Evolutionary conservation across 148 eudicot genomes (phyloP), one percentile per base, ranked within the genome.

Genomic region (Rhododendron vialii): DNA sequence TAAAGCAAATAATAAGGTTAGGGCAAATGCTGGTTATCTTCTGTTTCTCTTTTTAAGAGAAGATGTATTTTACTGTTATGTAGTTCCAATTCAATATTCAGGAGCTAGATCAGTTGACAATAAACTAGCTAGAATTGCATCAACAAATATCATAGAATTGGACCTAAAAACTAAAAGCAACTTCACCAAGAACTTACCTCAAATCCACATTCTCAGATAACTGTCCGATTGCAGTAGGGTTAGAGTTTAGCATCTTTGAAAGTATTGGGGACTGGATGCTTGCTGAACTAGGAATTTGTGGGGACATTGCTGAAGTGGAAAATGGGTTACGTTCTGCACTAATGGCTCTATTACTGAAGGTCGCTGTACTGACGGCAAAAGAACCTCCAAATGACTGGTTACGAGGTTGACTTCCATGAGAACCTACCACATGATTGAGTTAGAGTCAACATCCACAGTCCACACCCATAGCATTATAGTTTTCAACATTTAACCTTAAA

Each of bases 391-490:
- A 63, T 80, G 90, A 79, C 87, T 87, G 92, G 38, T 71, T 48
- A 82, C 90, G 88, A 78, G 78, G 71, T 89, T 93, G 94, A 84
- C 87, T 88, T 69, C 93, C 93, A 88, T 89, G 81, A 50, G 87
- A 35, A 88, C 90, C 95, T 93, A 87, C 38, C 63, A 85, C 17
- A 41, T 30, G 18, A 84, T 14, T 69, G 33, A 57, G 61, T 87
- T 9, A 82, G 85, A 79, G 77, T 38, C 17, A 81, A 69, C 36
- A 48, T 26, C 22, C 67, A 7, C 11, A 78, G 61, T 55, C 61
- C 61, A 55, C 81, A 48, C 12, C 81, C 35, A 53, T 13, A 85
- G 53, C 53, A 43, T 22, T 43, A 2, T 36, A 22, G 85, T 48
- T 13, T 63, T 74, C n/a, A 22, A 86, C 36, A 82, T 74, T 84